Base-by-base conservation (phyloP, 2,329 filamentous ascomycete species). In the Lachnellula cervina region DNA sequence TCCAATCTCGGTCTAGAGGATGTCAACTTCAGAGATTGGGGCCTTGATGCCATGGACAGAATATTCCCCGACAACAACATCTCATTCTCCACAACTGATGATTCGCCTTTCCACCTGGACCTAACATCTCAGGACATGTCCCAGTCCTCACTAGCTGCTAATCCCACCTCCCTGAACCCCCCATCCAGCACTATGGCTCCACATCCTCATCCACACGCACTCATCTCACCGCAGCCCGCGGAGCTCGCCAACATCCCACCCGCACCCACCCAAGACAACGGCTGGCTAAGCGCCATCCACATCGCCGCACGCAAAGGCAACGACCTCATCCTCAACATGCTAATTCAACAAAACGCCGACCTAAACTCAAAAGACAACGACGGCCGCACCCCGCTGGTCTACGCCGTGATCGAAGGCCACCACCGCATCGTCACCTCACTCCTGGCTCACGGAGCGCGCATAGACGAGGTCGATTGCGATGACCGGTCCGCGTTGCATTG, bases 401-500 rank as follows among this genome's bases (percentile, higher is more conserved):
- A 53, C 23, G 53, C 56, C 17, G 49, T 51, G 2, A 43, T 56
- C 13, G 48, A 44, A 46, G 54, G 49, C n/a, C 49, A 51, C 17
- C 34, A 44, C 13, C 23, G 32, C 16, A 53, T 53, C 23, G 49
- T 53, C 7, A 5, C 35, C 9, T 8, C 51, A 11, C 49, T 59
- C 7, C 44, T 59, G 14, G 19, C 37, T 4, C 21, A 56, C 23
- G 44, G 49, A 17, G 56, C 54, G 16, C 25, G 47, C 47, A 49
- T 49, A n/a, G 16, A 19, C 14, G 47, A 49, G 28, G 21, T 37
- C 1, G 47, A 49, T 23, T 19, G 28, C 3, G 16, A 49, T 34
- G 9, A 49, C 8, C 28, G 47, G n/a, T 35, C 25, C 8, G 25
- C 25, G 16, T 19, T 49, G 25, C 47, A 49, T 16, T 37, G 25